Base-by-base conservation (phyloP, 306 rosid genomes). In the Trifolium dubium region DNA sequence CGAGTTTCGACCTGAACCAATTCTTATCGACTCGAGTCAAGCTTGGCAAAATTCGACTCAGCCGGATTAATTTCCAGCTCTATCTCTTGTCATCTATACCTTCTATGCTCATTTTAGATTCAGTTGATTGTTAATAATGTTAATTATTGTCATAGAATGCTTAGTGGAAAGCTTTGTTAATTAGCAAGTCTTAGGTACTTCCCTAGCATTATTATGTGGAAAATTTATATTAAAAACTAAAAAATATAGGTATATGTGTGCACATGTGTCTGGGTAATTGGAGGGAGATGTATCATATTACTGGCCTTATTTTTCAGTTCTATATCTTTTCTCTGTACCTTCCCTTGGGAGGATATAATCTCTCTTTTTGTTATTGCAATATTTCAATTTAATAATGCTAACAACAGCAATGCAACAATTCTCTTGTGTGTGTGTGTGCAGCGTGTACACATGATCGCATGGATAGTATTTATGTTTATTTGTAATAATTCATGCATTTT, bases 401-500 rank as follows among this genome's bases (percentile, higher is more conserved):
- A 37, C 34, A 54, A 39, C 59, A 72, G 2, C 23, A 54, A 39
- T 30, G 47, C 15, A 14, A 56, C 49, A 73, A 5, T 61, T n/a
- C 6, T 62, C 70, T 37, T 46, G 18, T 17, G 9, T 5, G 62
- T 5, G 62, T 29, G 58, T 62, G 39, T 62, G 28, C 19, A 5
- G 12, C 30, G 12, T 37, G n/a, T 13, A 18, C 7, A 0, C 40
- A 39, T n/a, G 30, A 17, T 40, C 2, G 39, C 29, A 23, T 46
- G 19, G 65, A 53, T 37, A 30, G 15, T 37, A 13, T 40, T 31
- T 30, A 29, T 43, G 56, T 60, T 76, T 35, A 15, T 63, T 31
- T 75, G 64, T 44, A 12, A 51, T 31, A 29, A n/a, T 60, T 69
- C 50, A 34, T 65, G n/a, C 37, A 18, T 30, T 68, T 63, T 69